These are phyloP conservation scores for Leishmania braziliensis DNA, from an alignment of 208 protist species.

Conservation along the genomic window DNA sequence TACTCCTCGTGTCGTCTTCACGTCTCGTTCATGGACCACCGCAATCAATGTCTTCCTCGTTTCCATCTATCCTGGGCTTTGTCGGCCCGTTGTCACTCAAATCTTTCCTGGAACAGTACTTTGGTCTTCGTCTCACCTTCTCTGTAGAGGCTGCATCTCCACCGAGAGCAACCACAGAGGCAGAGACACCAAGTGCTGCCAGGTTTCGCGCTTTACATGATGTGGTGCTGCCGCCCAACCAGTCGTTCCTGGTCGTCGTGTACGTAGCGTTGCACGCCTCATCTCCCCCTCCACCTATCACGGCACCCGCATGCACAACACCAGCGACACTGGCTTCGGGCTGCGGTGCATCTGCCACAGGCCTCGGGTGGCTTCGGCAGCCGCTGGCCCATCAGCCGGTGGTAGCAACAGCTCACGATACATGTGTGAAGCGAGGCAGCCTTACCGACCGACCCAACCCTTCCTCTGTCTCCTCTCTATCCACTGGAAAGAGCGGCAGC, in stretches of 20 bases:
- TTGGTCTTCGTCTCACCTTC: conserved; percentile 43
- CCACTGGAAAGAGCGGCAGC: background rate
- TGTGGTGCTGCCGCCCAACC: conserved; percentile 32
- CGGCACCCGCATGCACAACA: background rate
- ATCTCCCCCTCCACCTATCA: conserved; percentile 1
- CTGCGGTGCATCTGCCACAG: background rate
- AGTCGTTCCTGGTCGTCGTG: conserved; percentile 44
- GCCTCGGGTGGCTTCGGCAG: background rate
- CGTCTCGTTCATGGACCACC: background rate
- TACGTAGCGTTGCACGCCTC: conserved; percentile 50
- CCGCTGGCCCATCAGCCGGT: background rate
- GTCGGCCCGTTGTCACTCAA: conserved; percentile 53
- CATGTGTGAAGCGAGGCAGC: background rate
- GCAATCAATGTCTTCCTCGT: conserved; percentile 37
- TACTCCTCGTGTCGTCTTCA: background rate
- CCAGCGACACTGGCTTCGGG: background rate
- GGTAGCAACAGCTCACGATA: background rate
- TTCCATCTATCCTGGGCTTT: conserved; percentile 53
- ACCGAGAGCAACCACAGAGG: background rate
- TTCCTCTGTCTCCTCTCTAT: background rate
- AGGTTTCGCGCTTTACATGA: conserved; percentile 2
- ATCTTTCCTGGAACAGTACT: conserved; percentile 49
- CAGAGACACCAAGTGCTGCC: conserved; percentile 1
- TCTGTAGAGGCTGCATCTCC: background rate
- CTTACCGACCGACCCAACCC: background rate